These are phyloP conservation scores for Adansonia digitata DNA, from an alignment of 345 rosid species.

Conservation along the genomic window DNA sequence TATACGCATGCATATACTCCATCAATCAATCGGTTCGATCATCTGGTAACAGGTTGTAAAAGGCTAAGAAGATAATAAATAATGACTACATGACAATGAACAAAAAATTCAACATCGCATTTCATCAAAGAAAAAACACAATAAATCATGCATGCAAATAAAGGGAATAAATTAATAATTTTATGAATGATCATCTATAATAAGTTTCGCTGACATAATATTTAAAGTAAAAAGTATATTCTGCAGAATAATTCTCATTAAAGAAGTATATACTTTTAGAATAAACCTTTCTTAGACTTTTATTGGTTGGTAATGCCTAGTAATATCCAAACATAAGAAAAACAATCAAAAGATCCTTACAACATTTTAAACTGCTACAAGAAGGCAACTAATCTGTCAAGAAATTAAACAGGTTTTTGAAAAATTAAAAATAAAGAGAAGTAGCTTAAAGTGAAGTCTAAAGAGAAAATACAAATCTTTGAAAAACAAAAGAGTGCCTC, in stretches of 20 bases:
- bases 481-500: slow-evolving; percentile 6
- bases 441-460: not conserved
- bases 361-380: too few species aligned
- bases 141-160: not conserved
- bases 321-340: too few species aligned
- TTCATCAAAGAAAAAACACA: not conserved
- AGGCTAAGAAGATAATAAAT: not conserved
- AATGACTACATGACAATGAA: not conserved
- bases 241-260: not conserved
- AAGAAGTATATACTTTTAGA: not conserved
- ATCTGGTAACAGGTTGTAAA: not conserved
- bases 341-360: too few species aligned
- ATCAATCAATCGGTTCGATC: not conserved
- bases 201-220: not conserved
- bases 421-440: too few species aligned
- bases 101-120: not conserved
- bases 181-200: not conserved
- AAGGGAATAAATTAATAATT: not conserved
- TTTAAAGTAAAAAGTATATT: not conserved
- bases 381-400: too few species aligned
- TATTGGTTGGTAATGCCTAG: not conserved
- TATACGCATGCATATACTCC: too few species aligned
- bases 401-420: too few species aligned
- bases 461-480: not conserved
- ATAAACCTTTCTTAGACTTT: not conserved